A percentile compares a stretch with the other conserved stretches of the same genome.
Evolutionary conservation across 257 asterid species (phyloP).

Genomic region (Verbena officinalis): DNA sequence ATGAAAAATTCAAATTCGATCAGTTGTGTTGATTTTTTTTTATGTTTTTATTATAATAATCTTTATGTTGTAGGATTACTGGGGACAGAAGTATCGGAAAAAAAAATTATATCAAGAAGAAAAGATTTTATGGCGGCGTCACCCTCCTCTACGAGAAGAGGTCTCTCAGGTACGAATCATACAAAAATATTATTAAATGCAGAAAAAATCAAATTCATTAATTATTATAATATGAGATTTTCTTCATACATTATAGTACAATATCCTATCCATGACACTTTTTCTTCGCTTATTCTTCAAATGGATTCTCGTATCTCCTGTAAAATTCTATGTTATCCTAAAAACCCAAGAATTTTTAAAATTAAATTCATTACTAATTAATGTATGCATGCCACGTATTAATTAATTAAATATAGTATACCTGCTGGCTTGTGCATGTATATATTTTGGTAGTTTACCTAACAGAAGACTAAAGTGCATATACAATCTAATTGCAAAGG

Average conservation of each 20-base stretch:
- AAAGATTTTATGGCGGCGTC: slow-evolving; percentile 49
- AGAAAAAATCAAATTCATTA: slow-evolving; percentile 20
- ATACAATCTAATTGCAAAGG: slow-evolving; percentile 22
- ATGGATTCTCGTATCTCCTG: slow-evolving; percentile 16
- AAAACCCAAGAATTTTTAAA: slow-evolving; percentile 1
- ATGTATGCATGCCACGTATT: slow-evolving; percentile 39
- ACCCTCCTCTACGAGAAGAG: slow-evolving; percentile 31
- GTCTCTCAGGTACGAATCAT: slow-evolving; percentile 40
- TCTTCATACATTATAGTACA: slow-evolving; percentile 14
- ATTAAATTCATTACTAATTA: not conserved
- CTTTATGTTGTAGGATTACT: slow-evolving; percentile 11
- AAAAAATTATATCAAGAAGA: slow-evolving; percentile 42
- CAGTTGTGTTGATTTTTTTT: not conserved
- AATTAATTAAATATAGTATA: not conserved
- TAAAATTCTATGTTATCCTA: slow-evolving; percentile 14
- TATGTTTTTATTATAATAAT: not conserved
- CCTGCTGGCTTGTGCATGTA: slow-evolving; percentile 28
- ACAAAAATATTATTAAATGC: slow-evolving; percentile 24
- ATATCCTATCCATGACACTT: slow-evolving; percentile 25
- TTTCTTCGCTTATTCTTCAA: slow-evolving; percentile 2
- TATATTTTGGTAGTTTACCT: slow-evolving; percentile 69
- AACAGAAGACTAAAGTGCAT: slow-evolving; percentile 52
- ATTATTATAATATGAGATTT: not conserved
- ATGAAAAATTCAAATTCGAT: not conserved
- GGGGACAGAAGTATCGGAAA: slow-evolving; percentile 48